Evolutionary conservation across 2,329 filamentous ascomycete genomes (phyloP).

Genomic region (Fusarium sp.): DNA sequence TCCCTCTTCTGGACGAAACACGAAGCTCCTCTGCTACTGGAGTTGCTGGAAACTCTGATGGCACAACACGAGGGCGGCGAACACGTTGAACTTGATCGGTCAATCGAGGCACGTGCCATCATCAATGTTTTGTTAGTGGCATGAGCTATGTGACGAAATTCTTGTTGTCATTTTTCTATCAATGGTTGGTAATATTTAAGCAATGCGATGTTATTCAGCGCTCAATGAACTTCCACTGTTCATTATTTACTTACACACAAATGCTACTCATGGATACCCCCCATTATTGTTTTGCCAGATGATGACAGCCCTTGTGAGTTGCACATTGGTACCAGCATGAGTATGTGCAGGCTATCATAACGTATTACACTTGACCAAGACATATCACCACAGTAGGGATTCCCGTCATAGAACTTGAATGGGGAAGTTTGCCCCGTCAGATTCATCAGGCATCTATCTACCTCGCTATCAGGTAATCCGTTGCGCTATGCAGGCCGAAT

Average conservation of each 20-base stretch:
- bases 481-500: conserved; percentile 20
- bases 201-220: conserved; percentile 1
- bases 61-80: conserved; percentile 63
- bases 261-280: not conserved
- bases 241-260: not conserved
- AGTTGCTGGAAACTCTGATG: conserved; percentile 59
- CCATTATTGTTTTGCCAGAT: too few relatives aligned
- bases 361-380: not conserved
- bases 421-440: conserved; percentile 3
- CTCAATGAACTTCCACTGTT: not conserved
- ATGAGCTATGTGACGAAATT: not conserved
- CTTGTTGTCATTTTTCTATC: not conserved
- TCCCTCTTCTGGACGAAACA: conserved; percentile 67
- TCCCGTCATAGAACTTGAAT: not conserved
- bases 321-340: not conserved
- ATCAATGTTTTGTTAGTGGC: not conserved
- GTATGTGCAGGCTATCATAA: not conserved
- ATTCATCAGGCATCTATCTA: conserved; percentile 27
- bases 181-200: conserved; percentile 1
- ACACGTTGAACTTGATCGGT: conserved; percentile 36
- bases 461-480: conserved; percentile 1
- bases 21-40: conserved; percentile 54
- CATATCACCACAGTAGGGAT: not conserved
- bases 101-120: not conserved
- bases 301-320: not conserved